Evolutionary conservation across 73 alveolate genomes (phyloP), one percentile per base, ranked within the genome.

Genomic region (Paramecium sonneborni): DNA sequence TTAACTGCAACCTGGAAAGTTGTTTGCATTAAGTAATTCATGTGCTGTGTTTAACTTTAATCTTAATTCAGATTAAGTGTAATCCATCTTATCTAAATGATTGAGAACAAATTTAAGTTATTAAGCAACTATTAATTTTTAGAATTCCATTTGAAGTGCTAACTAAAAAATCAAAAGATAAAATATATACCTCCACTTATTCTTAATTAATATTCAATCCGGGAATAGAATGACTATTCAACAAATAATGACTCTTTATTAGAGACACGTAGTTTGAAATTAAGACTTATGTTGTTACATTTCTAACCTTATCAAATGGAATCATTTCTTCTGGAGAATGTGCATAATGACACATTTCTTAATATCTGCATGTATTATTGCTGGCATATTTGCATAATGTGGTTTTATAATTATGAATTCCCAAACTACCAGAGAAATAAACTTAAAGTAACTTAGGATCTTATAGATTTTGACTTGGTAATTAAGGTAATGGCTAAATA

Each of bases 301-400:
- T 18, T 79, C 74, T 79, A 12, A 92, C 95, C 69, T 92, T 95
- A 21, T 85, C 84, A 55, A 85, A 57, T 37, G 92, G 82, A 56
- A 96, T 93, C 39, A 96, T 68, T 76, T 96, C 98, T 34, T 85
- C 88, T 23, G 76, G 87, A 10, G 97, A 97, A 93, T 96, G 98
- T 14, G 98, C 98, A 79, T 93, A 96, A 69, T 95, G 97, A 58
- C 98, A 96, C 70, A 93, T 93, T 23, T 93, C 97, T 7, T 95
- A 96, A 92, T 93, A 92, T 69, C 93, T 35, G 67, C 98, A 96
- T 0, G 95, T 93, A 14, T 95, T 95, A 44, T 86, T 92, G 46
- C 90, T 82, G 44, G 93, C 94, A 85, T 96, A 96, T 48, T 95
- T 94, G 48, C 98, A 96, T 43, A 95, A 76, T 26, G 95, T 92